A percentile compares a stretch with the other conserved stretches of the same genome.
These are phyloP conservation scores for Fragaria nilgerrensis DNA, from an alignment of 306 rosid species.

Conservation along the genomic window DNA sequence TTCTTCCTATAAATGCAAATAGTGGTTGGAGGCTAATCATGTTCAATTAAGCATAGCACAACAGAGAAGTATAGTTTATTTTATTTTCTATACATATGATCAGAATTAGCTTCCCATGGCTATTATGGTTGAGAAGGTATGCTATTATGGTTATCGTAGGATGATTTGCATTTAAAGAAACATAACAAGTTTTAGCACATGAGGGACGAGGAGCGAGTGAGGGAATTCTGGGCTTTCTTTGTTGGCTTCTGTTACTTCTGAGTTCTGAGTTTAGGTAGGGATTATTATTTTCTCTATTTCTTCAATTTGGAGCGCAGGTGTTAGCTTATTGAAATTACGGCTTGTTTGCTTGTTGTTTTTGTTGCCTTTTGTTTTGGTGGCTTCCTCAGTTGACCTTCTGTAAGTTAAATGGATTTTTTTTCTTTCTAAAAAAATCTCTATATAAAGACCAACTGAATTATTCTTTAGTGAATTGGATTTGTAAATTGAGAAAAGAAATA, in stretches of 20 bases:
- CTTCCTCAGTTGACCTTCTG: not conserved
- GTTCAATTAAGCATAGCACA: not conserved
- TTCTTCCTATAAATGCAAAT: not conserved
- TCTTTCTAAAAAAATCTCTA: not conserved
- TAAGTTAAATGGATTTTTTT: not conserved
- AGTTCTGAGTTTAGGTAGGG: not conserved
- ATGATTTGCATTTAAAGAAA: not conserved
- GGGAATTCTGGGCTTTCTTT: not conserved
- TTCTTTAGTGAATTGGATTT: not conserved
- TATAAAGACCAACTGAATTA: not conserved
- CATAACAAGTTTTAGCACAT: not conserved
- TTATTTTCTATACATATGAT: not conserved
- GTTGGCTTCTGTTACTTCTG: not conserved
- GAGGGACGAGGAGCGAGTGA: not conserved
- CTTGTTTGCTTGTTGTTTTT: not conserved
- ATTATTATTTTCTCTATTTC: not conserved
- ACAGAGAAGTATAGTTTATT: not conserved
- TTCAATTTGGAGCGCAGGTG: not conserved
- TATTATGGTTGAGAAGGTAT: not conserved
- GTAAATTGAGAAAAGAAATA: not conserved
- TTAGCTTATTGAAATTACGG: not conserved
- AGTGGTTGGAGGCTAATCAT: not conserved
- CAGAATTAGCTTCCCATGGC: not conserved
- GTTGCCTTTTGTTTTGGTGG: not conserved
- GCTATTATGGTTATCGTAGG: not conserved